phyloP scores from a whole-genome alignment of 139 green algal genomes.

The Micromonas pusilla region DNA sequence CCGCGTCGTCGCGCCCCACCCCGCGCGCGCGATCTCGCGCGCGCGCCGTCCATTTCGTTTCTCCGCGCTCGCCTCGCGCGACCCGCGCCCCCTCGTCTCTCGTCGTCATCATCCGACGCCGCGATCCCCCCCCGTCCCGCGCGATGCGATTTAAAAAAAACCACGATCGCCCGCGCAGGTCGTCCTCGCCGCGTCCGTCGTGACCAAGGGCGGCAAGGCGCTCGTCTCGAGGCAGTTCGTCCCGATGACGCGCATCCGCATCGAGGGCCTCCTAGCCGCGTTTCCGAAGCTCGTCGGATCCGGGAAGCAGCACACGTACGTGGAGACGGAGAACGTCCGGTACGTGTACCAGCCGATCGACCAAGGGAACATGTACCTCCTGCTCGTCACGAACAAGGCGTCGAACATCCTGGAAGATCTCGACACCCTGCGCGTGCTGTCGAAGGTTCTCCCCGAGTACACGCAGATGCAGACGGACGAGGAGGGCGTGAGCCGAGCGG shows the following conservation, averaged over 20 bases:
- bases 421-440: conserved; percentile 91
- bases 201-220: conserved; percentile 89
- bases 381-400: conserved; percentile 96
- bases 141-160: no score
- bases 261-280: conserved; percentile 94
- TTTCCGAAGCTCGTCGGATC: conserved; percentile 93
- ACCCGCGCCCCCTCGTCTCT: no score
- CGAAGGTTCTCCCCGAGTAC: conserved; percentile 91
- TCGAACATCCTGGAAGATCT: conserved; percentile 99
- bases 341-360: conserved; percentile 99
- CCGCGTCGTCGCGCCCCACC: no score
- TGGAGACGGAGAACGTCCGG: conserved; percentile 98
- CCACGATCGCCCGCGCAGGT: no score
- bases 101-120: no score
- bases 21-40: no score
- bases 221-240: conserved; percentile 95
- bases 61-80: no score
- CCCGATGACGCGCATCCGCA: conserved; percentile 94
- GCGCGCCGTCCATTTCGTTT: no score
- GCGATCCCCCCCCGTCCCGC: no score
- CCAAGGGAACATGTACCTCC: conserved; percentile 71
- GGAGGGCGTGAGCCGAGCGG: conserved; percentile 57
- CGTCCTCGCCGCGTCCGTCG: conserved; percentile 77
- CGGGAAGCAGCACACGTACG: conserved; percentile 97
- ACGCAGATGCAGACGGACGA: conserved; percentile 70